Base-by-base conservation (phyloP, 2,329 filamentous ascomycete genomes). In the Pyrenochaeta sp. region DNA sequence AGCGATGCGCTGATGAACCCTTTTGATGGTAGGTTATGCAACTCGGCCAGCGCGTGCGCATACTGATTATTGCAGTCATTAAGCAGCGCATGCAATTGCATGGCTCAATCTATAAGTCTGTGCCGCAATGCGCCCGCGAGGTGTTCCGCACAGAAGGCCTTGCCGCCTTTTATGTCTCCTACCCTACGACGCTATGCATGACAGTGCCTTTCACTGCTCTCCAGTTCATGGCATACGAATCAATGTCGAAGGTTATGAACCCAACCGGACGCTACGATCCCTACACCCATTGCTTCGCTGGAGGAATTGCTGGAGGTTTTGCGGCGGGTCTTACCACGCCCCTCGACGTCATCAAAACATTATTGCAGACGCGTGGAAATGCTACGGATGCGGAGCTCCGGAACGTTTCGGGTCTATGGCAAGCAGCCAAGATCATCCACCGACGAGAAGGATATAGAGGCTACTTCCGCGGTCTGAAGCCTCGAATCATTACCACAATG, bases 61-160 rank as follows among this genome's bases (percentile, higher is more conserved):
- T 45, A 53, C 69, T 72, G 30, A 75, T 39, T 36, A 29, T 39
- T 17, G 27, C 70, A 97, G 95, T 99, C 58, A 97, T 99, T 82
- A 99, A 99, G 80, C 95, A 99, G 78, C 91, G 95, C 68, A 99
- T 99, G 95, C 95, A 99, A 78, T 90, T 99, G 54, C 91, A 97
- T 75, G 90, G 95, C 70, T 98, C 94, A n/a, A 87, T 88, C 63
- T 97, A 98, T 80, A 89, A 88, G 68, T 92, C 90, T 18, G 89
- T 98, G 78, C 75, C 84, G 51, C 90, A 97, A 73, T 99, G 95
- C 81, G 94, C 94, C 51, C 87, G 84, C 73, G 89, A 91, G 63
- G 90, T 99, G 56, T 97, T 97, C 79, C 87, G 84, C 68, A 89
- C 87, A 46, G 95, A 99, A 78, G 95, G 95, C 48, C 76, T 98